phyloP scores from a whole-genome alignment of 2,329 filamentous ascomycete genomes.

The Fusarium sp. region DNA sequence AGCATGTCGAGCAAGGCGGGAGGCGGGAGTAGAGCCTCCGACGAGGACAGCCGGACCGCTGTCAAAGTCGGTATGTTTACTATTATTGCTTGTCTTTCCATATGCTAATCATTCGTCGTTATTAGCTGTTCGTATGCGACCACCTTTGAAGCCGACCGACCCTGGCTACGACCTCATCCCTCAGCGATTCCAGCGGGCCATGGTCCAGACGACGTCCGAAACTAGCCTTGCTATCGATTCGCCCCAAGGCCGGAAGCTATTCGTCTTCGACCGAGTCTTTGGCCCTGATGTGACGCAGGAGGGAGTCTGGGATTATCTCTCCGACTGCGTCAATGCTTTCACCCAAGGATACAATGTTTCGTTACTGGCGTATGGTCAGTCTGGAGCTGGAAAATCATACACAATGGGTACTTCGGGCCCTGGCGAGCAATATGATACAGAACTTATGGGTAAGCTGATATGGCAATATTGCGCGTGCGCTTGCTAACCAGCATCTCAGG shows the following conservation, averaged over 20 bases:
- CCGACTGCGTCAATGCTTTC: conserved; percentile 91
- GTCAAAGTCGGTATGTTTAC: conserved; percentile 92
- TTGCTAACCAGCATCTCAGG: conserved; percentile 65
- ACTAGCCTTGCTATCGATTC: conserved; percentile 92
- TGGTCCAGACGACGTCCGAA: conserved; percentile 89
- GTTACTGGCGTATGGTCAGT: conserved; percentile 96
- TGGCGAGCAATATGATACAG: conserved; percentile 77
- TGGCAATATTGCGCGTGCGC: not conserved
- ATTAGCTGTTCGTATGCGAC: conserved; percentile 91
- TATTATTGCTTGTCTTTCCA: not conserved
- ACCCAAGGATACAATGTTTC: conserved; percentile 99
- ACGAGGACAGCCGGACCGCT: conserved; percentile 90
- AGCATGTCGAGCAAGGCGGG: conserved; percentile 86
- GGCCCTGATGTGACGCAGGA: conserved; percentile 86
- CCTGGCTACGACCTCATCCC: conserved; percentile 96
- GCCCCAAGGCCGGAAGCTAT: conserved; percentile 92
- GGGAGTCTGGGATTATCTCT: conserved; percentile 93
- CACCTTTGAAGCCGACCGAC: conserved; percentile 85
- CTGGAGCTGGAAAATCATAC: conserved; percentile 96
- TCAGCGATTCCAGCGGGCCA: conserved; percentile 92
- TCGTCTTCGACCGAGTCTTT: conserved; percentile 97
- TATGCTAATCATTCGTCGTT: conserved; percentile 8
- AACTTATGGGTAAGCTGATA: conserved; percentile 80
- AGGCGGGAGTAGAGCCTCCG: conserved; percentile 84
- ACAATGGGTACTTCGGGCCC: conserved; percentile 98